Conservation (phyloP, 495 filamentous ascomycete species). For the Neurospora sp. region DNA sequence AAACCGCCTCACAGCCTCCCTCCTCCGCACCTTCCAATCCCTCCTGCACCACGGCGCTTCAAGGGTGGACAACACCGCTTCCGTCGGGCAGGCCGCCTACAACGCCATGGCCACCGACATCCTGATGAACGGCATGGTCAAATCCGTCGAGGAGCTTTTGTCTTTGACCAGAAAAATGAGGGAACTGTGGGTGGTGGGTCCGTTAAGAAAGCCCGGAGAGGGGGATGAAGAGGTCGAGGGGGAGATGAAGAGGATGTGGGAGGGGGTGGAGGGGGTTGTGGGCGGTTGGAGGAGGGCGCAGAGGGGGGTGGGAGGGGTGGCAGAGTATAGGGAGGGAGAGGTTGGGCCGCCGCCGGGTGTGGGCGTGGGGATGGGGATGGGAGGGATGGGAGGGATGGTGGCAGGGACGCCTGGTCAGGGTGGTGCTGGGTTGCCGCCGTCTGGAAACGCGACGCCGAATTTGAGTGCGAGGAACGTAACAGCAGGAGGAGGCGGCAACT, state of each 20-base stretch:
- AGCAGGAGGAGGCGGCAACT: neutral
- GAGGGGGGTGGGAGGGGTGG: neutral
- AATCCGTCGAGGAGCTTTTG: slow-evolving; percentile 27
- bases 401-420: neutral
- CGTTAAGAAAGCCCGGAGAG: slow-evolving; percentile 25
- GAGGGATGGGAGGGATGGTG: too few relatives aligned
- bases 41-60: slow-evolving; percentile 22
- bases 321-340: neutral
- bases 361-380: too few relatives aligned
- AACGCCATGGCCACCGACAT: slow-evolving; percentile 30
- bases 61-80: slow-evolving; percentile 14
- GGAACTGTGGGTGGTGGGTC: slow-evolving; percentile 34
- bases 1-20: slow-evolving; percentile 28
- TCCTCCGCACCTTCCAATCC: slow-evolving; percentile 27
- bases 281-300: neutral
- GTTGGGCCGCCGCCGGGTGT: neutral
- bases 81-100: slow-evolving; percentile 25
- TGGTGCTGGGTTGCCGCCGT: neutral
- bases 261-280: neutral
- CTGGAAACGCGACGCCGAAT: neutral
- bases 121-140: slow-evolving; percentile 20
- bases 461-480: neutral
- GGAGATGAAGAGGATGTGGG: slow-evolving; percentile 13
- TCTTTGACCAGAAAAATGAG: slow-evolving; percentile 31
- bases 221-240: slow-evolving; percentile 20